Evolutionary conservation across 2,329 filamentous ascomycete genomes (phyloP).

Genomic region (Xylariaceae sp.): DNA sequence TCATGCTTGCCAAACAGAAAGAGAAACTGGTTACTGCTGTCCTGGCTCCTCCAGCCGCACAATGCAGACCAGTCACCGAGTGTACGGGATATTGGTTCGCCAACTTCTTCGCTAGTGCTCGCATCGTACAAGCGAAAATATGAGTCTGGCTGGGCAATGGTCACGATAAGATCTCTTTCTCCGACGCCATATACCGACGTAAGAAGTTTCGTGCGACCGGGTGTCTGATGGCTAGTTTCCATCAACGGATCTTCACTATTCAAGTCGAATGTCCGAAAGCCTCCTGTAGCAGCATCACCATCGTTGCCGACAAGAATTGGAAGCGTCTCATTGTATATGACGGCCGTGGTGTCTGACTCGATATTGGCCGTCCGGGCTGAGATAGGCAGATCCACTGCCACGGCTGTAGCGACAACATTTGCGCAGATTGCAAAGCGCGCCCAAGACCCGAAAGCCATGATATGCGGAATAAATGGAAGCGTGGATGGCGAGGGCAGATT

Average conservation of each 20-base stretch:
- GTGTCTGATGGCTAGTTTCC: slow-evolving; percentile 28
- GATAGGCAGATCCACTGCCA: slow-evolving; percentile 18
- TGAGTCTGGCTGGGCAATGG: slow-evolving; percentile 39
- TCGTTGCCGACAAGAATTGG: slow-evolving; percentile 43
- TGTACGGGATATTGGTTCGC: slow-evolving; percentile 27
- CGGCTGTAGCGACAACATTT: too few relatives aligned
- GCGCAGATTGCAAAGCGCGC: too few relatives aligned
- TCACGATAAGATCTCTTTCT: slow-evolving; percentile 34
- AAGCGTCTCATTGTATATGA: slow-evolving; percentile 32
- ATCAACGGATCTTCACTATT: slow-evolving; percentile 25
- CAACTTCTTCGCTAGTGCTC: slow-evolving; percentile 25
- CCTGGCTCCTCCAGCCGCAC: slow-evolving; percentile 38
- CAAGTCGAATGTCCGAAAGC: slow-evolving; percentile 35
- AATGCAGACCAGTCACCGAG: slow-evolving; percentile 45
- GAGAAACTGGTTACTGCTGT: slow-evolving; percentile 37
- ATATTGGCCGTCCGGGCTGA: slow-evolving; percentile 28
- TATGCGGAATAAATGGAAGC: too few relatives aligned
- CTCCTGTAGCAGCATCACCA: slow-evolving; percentile 37
- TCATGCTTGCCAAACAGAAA: slow-evolving; percentile 42
- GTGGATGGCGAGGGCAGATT: too few relatives aligned
- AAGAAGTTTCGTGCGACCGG: slow-evolving; percentile 43
- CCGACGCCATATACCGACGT: slow-evolving; percentile 33
- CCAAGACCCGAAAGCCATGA: too few relatives aligned
- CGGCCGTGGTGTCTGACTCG: slow-evolving; percentile 37
- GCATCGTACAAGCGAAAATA: slow-evolving; percentile 36